Conservation (phyloP, 2,329 filamentous ascomycete species). For the Thelonectria discophora region DNA sequence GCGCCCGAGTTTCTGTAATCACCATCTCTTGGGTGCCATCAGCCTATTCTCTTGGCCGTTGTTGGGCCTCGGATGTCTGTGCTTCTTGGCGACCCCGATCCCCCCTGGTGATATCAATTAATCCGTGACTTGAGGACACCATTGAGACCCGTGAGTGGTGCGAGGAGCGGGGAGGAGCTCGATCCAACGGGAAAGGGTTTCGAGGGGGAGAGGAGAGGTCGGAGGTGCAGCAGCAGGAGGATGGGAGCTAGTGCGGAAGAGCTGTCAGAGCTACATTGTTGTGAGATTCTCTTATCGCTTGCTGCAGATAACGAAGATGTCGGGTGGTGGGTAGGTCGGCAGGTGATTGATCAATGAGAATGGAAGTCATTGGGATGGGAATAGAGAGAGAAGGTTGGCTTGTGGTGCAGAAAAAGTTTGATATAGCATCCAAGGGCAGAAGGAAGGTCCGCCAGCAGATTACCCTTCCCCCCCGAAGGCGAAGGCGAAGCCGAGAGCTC, state of each 20-base stretch:
- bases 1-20: neutral
- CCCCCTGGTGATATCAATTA: slow-evolving; percentile 18
- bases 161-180: slow-evolving; percentile 13
- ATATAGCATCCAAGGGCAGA: too few relatives aligned
- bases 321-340: neutral
- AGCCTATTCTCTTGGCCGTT: neutral
- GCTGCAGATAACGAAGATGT: neutral
- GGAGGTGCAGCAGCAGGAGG: neutral
- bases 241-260: neutral
- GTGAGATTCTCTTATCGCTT: neutral
- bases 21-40: neutral
- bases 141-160: slow-evolving; percentile 6
- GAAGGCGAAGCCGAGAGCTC: slow-evolving; percentile 19
- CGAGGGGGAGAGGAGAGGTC: neutral
- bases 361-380: too few relatives aligned
- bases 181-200: slow-evolving; percentile 3
- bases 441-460: too few relatives aligned
- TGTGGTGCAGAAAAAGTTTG: too few relatives aligned
- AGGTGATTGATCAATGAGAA: too few relatives aligned
- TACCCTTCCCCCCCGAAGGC: neutral
- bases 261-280: slow-evolving; percentile 12
- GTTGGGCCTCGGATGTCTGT: slow-evolving; percentile 2
- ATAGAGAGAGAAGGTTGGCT: too few relatives aligned
- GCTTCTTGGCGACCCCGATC: slow-evolving; percentile 2
- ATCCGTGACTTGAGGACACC: slow-evolving; percentile 15